Conservation (phyloP, 2,329 filamentous ascomycete species). For the Botrytis pseudocinerea region DNA sequence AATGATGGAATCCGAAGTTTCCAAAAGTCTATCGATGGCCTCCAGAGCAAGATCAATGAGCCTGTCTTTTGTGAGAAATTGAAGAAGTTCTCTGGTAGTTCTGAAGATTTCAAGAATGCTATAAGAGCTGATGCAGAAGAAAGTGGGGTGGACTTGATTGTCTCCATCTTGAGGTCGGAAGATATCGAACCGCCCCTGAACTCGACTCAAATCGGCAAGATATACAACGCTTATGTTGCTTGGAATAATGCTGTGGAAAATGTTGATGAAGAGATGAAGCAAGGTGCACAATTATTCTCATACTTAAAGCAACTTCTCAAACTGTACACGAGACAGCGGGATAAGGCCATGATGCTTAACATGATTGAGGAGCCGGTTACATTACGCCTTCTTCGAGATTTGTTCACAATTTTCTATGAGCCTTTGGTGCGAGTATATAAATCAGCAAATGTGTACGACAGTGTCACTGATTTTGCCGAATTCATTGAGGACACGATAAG, state of each 20-base stretch:
- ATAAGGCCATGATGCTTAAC: constrained; percentile 96
- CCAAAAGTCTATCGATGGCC: constrained; percentile 80
- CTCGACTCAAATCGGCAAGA: constrained; percentile 73
- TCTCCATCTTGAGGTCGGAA: constrained; percentile 80
- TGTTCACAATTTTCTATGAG: constrained; percentile 99
- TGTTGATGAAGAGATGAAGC: constrained; percentile 80
- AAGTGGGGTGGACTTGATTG: constrained; percentile 81
- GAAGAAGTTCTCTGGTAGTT: constrained; percentile 72
- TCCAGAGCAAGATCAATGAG: constrained; percentile 79
- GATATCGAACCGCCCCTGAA: constrained; percentile 70
- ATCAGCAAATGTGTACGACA: constrained; percentile 96
- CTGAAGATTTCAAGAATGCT: constrained; percentile 70
- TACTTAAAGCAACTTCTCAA: constrained; percentile 94
- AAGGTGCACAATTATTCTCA: constrained; percentile 89
- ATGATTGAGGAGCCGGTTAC: constrained; percentile 98
- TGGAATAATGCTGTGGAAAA: constrained; percentile 96
- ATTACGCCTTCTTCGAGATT: constrained; percentile 88
- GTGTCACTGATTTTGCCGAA: constrained; percentile 90
- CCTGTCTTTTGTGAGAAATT: constrained; percentile 77
- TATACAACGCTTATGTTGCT: constrained; percentile 93
- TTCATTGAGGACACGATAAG: constrained; percentile 93
- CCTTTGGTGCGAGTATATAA: constrained; percentile 97
- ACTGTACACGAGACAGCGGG: constrained; percentile 83
- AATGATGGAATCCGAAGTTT: constrained; percentile 86
- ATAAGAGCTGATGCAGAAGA: constrained; percentile 72